These are phyloP conservation scores for Skeletonema menzelii DNA, from an alignment of 108 stramenopile genomes.

Conservation along the genomic window DNA sequence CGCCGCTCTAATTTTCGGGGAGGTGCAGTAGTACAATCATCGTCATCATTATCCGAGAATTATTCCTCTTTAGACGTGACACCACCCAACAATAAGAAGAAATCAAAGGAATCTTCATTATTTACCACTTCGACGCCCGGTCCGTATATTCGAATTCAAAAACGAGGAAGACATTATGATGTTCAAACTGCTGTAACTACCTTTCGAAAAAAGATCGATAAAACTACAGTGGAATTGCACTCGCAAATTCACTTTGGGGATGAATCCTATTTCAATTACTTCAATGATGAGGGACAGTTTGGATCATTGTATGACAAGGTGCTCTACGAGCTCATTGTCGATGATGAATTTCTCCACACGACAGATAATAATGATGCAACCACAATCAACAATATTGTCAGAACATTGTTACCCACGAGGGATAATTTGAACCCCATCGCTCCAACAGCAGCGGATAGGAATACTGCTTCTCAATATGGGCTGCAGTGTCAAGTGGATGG, in stretches of 20 bases:
- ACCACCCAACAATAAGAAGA: not conserved
- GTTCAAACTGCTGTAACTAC: constrained; percentile 75
- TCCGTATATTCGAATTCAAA: constrained; percentile 43
- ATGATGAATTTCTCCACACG: constrained; percentile 44
- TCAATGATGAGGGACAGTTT: constrained; percentile 52
- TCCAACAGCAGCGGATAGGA: constrained; percentile 61
- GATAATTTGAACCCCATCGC: constrained; percentile 41
- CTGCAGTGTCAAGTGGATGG: constrained; percentile 71
- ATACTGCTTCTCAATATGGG: constrained; percentile 59
- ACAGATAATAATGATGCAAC: not conserved
- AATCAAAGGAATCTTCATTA: not conserved
- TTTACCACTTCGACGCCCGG: not conserved
- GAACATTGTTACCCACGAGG: not conserved
- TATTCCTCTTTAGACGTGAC: not conserved
- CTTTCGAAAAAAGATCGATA: constrained; percentile 34
- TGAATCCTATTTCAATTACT: constrained; percentile 59
- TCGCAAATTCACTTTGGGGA: constrained; percentile 77
- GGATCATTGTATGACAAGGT: constrained; percentile 49
- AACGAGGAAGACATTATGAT: constrained; percentile 36
- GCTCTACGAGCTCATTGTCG: constrained; percentile 72
- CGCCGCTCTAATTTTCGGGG: not conserved
- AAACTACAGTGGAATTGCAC: constrained; percentile 60
- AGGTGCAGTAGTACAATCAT: not conserved
- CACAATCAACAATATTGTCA: not conserved
- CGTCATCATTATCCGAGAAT: not conserved